Conservation (phyloP, 345 rosid species). For the Euclidium syriacum region DNA sequence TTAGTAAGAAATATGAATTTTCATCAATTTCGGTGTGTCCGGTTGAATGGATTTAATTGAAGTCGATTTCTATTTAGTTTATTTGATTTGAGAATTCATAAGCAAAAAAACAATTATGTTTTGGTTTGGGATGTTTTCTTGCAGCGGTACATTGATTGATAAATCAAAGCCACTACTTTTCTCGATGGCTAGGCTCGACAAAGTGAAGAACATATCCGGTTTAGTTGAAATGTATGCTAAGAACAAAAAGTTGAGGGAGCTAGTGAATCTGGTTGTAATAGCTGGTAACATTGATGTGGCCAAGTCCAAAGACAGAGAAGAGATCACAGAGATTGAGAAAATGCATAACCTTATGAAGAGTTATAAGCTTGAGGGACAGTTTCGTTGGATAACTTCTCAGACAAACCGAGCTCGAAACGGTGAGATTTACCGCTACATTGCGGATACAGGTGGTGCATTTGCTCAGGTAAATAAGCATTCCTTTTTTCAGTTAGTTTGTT, state of each 20-base stretch:
- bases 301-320: slow-evolving; percentile 90
- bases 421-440: slow-evolving; percentile 89
- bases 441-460: slow-evolving; percentile 80
- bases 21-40: too few species aligned
- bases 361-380: slow-evolving; percentile 73
- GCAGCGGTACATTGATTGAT: slow-evolving; percentile 76
- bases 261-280: slow-evolving; percentile 82
- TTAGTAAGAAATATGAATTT: too few species aligned
- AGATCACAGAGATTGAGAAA: slow-evolving; percentile 87
- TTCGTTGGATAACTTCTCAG: slow-evolving; percentile 88
- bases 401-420: slow-evolving; percentile 96
- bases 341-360: slow-evolving; percentile 64
- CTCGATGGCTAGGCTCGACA: slow-evolving; percentile 98
- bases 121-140: not conserved
- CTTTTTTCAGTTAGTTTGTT: not conserved
- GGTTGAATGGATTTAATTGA: too few species aligned
- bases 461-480: slow-evolving; percentile 59
- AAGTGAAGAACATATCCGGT: slow-evolving; percentile 84
- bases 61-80: too few species aligned
- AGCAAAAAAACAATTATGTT: too few species aligned
- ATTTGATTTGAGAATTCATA: too few species aligned
- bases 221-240: slow-evolving; percentile 81
- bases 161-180: slow-evolving; percentile 78
- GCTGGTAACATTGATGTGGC: slow-evolving; percentile 81
- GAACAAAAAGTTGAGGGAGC: slow-evolving; percentile 65